phyloP scores from a whole-genome alignment of 257 asterid species.

The Solanum paucissectum region DNA sequence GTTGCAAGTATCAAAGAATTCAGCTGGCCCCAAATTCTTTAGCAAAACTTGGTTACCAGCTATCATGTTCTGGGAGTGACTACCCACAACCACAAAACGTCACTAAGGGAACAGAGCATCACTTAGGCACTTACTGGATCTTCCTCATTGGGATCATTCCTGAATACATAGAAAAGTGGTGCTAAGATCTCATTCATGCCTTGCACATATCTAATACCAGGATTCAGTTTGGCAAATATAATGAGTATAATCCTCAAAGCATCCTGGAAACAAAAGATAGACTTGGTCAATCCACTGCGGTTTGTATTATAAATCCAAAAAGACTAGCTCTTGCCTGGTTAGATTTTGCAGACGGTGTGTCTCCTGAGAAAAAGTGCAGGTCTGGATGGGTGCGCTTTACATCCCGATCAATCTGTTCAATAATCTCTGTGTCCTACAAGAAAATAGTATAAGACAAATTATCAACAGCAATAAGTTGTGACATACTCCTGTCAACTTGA shows the following conservation, averaged over 20 bases:
- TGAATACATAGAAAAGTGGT: conserved; percentile 66
- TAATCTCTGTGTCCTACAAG: conserved; percentile 67
- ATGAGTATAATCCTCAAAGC: conserved; percentile 58
- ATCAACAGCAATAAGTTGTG: not conserved
- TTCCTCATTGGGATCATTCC: conserved; percentile 71
- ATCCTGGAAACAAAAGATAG: conserved; percentile 40
- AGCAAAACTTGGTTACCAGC: not conserved
- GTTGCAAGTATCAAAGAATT: not conserved
- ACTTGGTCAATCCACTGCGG: not conserved
- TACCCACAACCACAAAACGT: not conserved
- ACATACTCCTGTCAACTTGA: not conserved
- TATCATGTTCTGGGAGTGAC: not conserved
- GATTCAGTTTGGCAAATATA: conserved; percentile 86
- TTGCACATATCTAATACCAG: conserved; percentile 96
- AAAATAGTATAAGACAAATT: not conserved
- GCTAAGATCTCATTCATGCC: conserved; percentile 98
- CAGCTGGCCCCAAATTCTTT: not conserved
- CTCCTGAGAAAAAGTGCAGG: conserved; percentile 88
- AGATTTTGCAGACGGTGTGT: conserved; percentile 58
- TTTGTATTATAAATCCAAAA: not conserved
- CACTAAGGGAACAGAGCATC: not conserved
- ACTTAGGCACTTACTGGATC: conserved; percentile 39
- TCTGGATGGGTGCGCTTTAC: conserved; percentile 98
- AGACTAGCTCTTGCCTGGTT: conserved; percentile 46
- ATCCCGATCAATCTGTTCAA: conserved; percentile 91